A percentile compares a stretch with the other conserved stretches of the same genome.
These are phyloP conservation scores for Fusarium sp. DNA, from an alignment of 2,329 filamentous ascomycete species.

Conservation along the genomic window DNA sequence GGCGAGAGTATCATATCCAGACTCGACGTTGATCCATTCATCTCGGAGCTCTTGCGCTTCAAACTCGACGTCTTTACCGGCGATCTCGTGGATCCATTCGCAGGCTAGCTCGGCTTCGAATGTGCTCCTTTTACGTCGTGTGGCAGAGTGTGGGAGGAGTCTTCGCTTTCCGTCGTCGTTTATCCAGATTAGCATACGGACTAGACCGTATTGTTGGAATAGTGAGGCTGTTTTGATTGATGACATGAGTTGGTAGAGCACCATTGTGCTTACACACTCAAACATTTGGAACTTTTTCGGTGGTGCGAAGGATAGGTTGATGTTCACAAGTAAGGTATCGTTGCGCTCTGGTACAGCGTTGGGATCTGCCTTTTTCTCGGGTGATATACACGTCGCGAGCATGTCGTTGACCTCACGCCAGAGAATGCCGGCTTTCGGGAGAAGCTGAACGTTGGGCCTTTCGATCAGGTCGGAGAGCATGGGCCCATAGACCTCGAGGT, in stretches of 20 bases:
- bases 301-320: conserved; percentile 70
- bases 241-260: conserved; percentile 70
- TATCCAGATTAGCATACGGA: conserved; percentile 82
- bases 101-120: conserved; percentile 71
- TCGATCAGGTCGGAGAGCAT: conserved; percentile 70
- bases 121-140: conserved; percentile 64
- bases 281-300: conserved; percentile 62
- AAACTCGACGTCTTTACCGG: conserved; percentile 50
- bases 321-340: conserved; percentile 77
- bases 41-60: conserved; percentile 55
- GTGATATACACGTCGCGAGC: conserved; percentile 60
- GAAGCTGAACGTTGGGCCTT: conserved; percentile 58
- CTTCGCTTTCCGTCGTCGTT: conserved; percentile 67
- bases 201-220: conserved; percentile 80
- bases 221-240: conserved; percentile 67
- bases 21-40: conserved; percentile 59
- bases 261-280: conserved; percentile 65
- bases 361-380: conserved; percentile 51
- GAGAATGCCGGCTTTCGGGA: conserved; percentile 68
- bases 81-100: conserved; percentile 69
- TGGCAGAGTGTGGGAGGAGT: conserved; percentile 70
- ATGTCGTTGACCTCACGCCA: conserved; percentile 68
- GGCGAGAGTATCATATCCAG: conserved; percentile 50
- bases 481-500: conserved; percentile 65
- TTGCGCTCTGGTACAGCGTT: conserved; percentile 65